Evolutionary conservation across 305 asterid genomes (phyloP), one percentile per base, ranked within the genome.

Genomic region (Fraxinus dipetala): DNA sequence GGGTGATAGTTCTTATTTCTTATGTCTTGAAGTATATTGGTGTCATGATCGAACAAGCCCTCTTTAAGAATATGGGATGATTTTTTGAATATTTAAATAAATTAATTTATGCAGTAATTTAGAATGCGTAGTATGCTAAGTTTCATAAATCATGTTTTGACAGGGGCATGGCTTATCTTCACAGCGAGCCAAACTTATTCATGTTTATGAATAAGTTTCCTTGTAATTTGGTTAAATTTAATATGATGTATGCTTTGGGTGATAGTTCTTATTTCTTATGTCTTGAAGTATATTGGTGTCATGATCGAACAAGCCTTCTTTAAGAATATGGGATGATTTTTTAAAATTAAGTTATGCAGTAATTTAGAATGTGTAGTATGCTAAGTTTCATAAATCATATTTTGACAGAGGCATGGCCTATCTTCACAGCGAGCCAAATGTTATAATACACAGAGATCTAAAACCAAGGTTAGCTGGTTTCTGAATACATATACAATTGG

Each of bases 151-250:
- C 20, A 63, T 86, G 35, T 81, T 76, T 75, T 82, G 79, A 80
- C 94, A 94, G 98, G 84, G 99, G 99, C 89, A 96, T 96, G 97
- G 97, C 98, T 43, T 96, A 96, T 93, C 97, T 96, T 88, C 99
- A 96, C 83, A 92, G 89, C 72, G 99, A 96, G 87, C 99, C 99
- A 81, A 96, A 96, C n/a, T n/a, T n/a, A n/a, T n/a, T n/a, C n/a
- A n/a, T n/a, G n/a, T n/a, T n/a, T n/a, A n/a, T n/a, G n/a, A n/a
- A n/a, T n/a, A 38, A 51, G 24, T 54, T 67, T 67, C 14, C 36
- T 30, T 67, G 73, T 26, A 65, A 65, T 22, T 22, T 65, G 34
- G 3, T 9, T 26, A 67, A 9, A 3, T 26, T 13, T 30, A 28
- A 5, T 63, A 8, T 63, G 72, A 30, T 13, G 31, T 30, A 6